Evolutionary conservation across 75 land plant genomes (phyloP).

Genomic region (Chamaecyparis obtusa): DNA sequence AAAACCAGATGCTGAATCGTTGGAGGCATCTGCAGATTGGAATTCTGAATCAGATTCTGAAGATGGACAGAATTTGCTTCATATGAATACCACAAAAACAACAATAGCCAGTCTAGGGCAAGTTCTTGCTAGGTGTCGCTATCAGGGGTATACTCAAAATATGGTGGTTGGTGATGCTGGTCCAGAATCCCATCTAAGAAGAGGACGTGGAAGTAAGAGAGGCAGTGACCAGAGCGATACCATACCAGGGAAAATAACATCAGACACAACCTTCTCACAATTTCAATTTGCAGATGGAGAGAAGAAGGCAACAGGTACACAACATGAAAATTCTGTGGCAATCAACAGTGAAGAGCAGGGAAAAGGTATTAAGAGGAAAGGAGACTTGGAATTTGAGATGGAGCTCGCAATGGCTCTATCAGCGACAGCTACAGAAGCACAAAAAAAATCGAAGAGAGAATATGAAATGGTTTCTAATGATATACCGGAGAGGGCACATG

Average conservation of each 20-base stretch:
- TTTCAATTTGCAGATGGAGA: neutral
- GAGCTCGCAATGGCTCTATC: constrained; percentile 88
- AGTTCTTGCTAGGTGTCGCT: constrained; percentile 8
- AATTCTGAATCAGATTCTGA: constrained; percentile 17
- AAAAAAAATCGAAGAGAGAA: constrained; percentile 1
- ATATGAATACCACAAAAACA: constrained; percentile 18
- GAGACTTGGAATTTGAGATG: constrained; percentile 88
- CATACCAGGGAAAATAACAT: neutral
- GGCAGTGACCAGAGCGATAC: neutral
- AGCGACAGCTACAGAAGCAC: constrained; percentile 58
- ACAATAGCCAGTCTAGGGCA: constrained; percentile 24
- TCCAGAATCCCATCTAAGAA: neutral
- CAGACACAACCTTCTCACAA: neutral
- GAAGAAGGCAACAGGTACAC: neutral
- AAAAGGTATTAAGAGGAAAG: constrained; percentile 49
- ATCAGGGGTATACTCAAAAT: constrained; percentile 1
- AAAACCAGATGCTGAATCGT: constrained; percentile 66
- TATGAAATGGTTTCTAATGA: constrained; percentile 7
- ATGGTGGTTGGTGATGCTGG: neutral
- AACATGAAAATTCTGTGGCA: constrained; percentile 4
- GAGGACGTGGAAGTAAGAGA: neutral
- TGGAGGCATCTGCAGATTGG: constrained; percentile 50
- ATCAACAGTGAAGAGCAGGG: neutral
- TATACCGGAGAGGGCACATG: constrained; percentile 1
- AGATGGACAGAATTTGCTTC: constrained; percentile 3